Base-by-base conservation (phyloP, 345 rosid species). In the Xanthoceras sorbifolium region DNA sequence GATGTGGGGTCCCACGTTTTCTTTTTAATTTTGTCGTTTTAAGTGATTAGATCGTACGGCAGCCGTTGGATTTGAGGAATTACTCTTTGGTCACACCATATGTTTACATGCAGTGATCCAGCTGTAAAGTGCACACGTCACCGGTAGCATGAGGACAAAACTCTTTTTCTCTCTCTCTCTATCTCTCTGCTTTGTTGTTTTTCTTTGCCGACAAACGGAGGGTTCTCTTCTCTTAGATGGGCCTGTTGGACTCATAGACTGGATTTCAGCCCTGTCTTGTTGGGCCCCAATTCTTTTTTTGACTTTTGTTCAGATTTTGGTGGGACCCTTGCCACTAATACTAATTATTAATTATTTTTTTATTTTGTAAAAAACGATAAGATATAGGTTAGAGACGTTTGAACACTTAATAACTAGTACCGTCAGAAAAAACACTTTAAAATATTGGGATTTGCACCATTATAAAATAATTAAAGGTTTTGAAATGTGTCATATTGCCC, bases 21-120 rank as follows among this genome's bases (percentile, higher is more conserved):
- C 11, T 36, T 69, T 31, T 26, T 4, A 1, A 29, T 28, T 6
- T 4, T 17, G 15, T 26, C 26, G 25, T 10, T 25, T n/a, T 3
- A 20, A 6, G 4, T 17, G 1, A 17, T 0, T 1, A 44, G 26
- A 28, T 32, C 11, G 46, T 71, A 62, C 63, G 75, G 70, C 9
- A 34, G 25, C 74, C 80, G 77, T 75, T 78, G 75, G 82, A 78
- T 77, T 78, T 61, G 42, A 29, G 64, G 40, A 23, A 36, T 75
- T 67, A 22, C 40, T 14, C 4, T 23, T 28, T 52, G 46, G 67
- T 69, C 72, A 32, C 9, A 42, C 46, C 74, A 31, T 48, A n/a
- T n/a, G n/a, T n/a, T n/a, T n/a, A 10, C n/a, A 32, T 6, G 9
- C 23, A 18, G 38, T 44, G 67, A 18, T 72, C 85, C 85, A 71